Conservation (phyloP, 2,329 filamentous ascomycete species). For the Diaporthe humulicola region DNA sequence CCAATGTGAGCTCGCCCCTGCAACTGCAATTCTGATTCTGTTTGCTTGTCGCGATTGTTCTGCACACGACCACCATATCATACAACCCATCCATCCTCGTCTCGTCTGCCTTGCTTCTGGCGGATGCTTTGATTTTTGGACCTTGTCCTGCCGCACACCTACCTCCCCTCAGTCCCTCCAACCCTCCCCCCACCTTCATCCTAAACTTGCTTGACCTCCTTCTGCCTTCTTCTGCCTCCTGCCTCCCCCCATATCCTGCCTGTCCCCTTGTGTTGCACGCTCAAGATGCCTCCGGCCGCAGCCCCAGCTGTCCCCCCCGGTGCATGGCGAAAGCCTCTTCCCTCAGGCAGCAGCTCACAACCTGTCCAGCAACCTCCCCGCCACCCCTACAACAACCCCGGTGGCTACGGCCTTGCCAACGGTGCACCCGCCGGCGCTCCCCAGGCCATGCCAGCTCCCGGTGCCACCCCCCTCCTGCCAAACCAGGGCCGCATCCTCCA, state of each 20-base stretch:
- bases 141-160: slow-evolving; percentile 18
- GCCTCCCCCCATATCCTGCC: not conserved
- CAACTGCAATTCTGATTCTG: slow-evolving; percentile 31
- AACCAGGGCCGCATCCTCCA: slow-evolving; percentile 78
- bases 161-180: slow-evolving; percentile 9
- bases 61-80: slow-evolving; percentile 15
- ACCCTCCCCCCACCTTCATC: not conserved
- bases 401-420: slow-evolving; percentile 72
- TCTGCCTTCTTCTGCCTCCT: not conserved
- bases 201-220: not conserved
- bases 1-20: slow-evolving; percentile 41
- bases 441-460: slow-evolving; percentile 63
- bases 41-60: slow-evolving; percentile 32
- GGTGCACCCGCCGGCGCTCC: slow-evolving; percentile 63
- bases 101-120: slow-evolving; percentile 1
- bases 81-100: not conserved
- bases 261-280: not conserved
- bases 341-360: slow-evolving; percentile 38
- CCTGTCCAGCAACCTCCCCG: slow-evolving; percentile 46
- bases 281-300: slow-evolving; percentile 34
- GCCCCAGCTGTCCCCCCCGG: slow-evolving; percentile 36
- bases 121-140: slow-evolving; percentile 23
- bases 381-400: slow-evolving; percentile 61
- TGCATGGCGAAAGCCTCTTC: slow-evolving; percentile 39
- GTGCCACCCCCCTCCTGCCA: slow-evolving; percentile 74